Evolutionary conservation across 306 rosid genomes (phyloP).

Genomic region (Purshia tridentata): DNA sequence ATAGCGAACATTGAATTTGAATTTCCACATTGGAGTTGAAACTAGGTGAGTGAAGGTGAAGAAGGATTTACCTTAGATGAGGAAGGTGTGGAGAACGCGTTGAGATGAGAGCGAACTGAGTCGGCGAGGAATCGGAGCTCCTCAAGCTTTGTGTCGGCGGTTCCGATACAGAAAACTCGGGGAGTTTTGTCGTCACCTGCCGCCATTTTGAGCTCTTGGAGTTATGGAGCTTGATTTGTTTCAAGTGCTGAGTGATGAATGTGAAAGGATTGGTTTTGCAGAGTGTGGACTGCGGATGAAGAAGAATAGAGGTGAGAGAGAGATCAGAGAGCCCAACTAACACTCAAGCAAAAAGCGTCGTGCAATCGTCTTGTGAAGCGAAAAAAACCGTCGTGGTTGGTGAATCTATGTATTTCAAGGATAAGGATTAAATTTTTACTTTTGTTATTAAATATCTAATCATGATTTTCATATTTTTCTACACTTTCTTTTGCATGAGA

Average conservation of each 20-base stretch:
- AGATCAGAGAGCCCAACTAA: neutral
- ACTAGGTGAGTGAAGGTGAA: neutral
- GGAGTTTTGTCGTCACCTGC: neutral
- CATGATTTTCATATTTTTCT: no score
- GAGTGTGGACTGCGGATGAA: no score
- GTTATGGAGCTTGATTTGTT: no score
- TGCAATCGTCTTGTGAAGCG: no score
- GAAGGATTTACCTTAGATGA: conserved; percentile 40
- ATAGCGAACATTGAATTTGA: conserved; percentile 10
- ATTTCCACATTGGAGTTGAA: neutral
- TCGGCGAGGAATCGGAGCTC: conserved; percentile 72
- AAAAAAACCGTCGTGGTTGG: no score
- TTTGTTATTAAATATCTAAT: no score
- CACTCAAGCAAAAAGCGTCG: no score
- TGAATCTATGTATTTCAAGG: no score
- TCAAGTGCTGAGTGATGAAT: neutral
- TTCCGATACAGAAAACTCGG: conserved; percentile 77
- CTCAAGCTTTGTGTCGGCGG: conserved; percentile 77
- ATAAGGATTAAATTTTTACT: no score
- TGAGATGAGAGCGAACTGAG: conserved; percentile 61
- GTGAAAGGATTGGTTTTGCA: no score
- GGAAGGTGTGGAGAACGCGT: conserved; percentile 44
- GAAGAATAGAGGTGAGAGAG: neutral
- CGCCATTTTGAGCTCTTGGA: conserved; percentile 40
- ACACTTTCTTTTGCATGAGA: no score